Base-by-base conservation (phyloP, 2,329 filamentous ascomycete genomes). In the Hypomyces rosellus region DNA sequence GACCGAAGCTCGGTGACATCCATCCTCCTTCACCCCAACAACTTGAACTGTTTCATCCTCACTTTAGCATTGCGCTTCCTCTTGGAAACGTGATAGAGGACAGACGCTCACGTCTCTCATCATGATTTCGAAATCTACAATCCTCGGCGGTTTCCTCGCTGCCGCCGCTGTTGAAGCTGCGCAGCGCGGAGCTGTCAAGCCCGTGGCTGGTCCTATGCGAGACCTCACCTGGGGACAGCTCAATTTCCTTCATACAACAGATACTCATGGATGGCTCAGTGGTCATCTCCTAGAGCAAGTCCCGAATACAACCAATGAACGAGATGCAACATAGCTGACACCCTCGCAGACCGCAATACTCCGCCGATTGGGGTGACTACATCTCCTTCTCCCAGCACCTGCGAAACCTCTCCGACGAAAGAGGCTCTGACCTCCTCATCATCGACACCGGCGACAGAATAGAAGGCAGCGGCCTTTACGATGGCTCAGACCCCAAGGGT, bases 351-450 rank as follows among this genome's bases (percentile, higher is more conserved):
- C 78, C 89, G 3, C 92, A 93, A 53, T 99, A 95, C 69, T 91
- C 89, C 6, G 92, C 89, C 43, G 93, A 99, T 68, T 97, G 93
- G 90, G 93, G 93, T 52, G 93, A 99, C 70, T 99, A 97, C 69
- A 80, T 97, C 61, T 96, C 92, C 6, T 96, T 99, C 64, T 82
- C 90, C 34, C 76, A 85, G 34, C 89, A 92, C 64, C 82, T 99
- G 76, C 86, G 82, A 50, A 78, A 82, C 57, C 84, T 81, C 63
- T 89, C 90, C 49, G 88, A 96, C 62, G 79, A 82, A 1, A 77
- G 85, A 48, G 90, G 89, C 41, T 81, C 81, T 25, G 93, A 99
- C 65, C 74, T 99, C 14, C 73, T 99, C n/a, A 74, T 99, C n/a
- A 75, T 99, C 55, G 93, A 99, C 65, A 96, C 91, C 1, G 93